Conservation (phyloP, 2,329 filamentous ascomycete species). For the Blastomyces gilchristii region DNA sequence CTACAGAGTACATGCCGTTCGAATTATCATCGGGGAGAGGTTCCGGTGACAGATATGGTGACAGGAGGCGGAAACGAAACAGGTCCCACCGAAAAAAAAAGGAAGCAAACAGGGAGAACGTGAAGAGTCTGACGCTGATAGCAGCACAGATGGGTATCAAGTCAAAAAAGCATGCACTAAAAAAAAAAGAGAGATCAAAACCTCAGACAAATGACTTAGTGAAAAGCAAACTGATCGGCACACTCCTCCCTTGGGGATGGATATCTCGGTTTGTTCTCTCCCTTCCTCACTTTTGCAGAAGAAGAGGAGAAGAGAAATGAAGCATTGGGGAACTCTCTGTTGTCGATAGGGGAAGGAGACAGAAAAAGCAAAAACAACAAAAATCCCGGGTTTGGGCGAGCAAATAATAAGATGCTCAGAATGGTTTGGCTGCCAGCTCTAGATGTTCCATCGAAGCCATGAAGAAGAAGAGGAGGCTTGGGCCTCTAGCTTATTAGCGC, state of each 20-base stretch:
- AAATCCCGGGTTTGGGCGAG: background rate
- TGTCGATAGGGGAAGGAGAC: too few relatives aligned
- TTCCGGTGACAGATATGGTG: background rate
- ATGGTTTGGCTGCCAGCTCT: too few relatives aligned
- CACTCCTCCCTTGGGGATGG: background rate
- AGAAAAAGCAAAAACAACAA: background rate
- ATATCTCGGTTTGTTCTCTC: background rate
- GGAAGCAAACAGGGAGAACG: background rate
- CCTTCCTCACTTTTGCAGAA: background rate
- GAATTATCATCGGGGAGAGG: background rate
- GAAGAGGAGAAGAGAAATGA: background rate
- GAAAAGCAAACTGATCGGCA: background rate
- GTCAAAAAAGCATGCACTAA: background rate
- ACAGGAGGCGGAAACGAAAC: background rate
- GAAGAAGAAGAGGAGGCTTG: background rate
- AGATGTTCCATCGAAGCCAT: too few relatives aligned
- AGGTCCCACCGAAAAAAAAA: background rate
- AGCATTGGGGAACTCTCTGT: background rate
- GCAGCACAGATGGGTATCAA: background rate
- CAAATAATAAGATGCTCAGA: too few relatives aligned
- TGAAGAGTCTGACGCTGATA: background rate
- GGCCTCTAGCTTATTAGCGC: background rate
- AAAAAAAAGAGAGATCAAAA: conserved; percentile 8
- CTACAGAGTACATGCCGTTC: background rate
- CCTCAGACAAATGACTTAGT: background rate